Evolutionary conservation across 176 grass and related monocot genomes (phyloP).

Genomic region (Oryza meyeriana): DNA sequence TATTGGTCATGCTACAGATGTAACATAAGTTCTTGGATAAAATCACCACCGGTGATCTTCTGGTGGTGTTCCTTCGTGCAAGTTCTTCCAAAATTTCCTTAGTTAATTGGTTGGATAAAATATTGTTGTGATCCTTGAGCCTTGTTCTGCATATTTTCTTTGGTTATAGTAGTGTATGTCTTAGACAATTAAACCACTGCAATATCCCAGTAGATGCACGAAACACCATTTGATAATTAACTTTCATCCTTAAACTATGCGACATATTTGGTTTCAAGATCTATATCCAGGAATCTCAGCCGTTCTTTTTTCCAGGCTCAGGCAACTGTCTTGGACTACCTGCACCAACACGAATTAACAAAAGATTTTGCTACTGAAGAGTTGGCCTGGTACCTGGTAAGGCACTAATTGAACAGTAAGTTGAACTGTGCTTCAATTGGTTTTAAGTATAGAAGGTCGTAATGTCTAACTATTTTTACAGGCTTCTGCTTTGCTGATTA

Average conservation of each 20-base stretch:
- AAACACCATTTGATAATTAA: neutral
- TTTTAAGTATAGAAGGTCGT: constrained; percentile 23
- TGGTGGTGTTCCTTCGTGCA: neutral
- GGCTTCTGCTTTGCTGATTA: constrained; percentile 70
- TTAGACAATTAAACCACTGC: neutral
- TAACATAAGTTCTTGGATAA: neutral
- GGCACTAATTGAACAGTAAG: constrained; percentile 21
- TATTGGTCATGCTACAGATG: neutral
- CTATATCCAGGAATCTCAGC: neutral
- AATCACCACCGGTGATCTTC: neutral
- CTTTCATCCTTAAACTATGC: neutral
- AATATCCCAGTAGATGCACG: neutral
- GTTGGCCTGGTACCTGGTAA: constrained; percentile 89
- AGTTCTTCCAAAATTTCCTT: neutral
- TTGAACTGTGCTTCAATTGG: constrained; percentile 18
- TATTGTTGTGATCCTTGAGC: neutral
- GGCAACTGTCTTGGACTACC: constrained; percentile 63
- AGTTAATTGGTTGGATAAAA: constrained; percentile 9
- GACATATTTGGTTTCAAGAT: neutral
- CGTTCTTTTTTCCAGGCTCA: constrained; percentile 65
- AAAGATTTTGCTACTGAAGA: constrained; percentile 78
- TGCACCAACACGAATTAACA: constrained; percentile 66
- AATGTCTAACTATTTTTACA: constrained; percentile 36
- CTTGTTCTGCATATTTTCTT: neutral
- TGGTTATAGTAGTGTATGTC: neutral